Evolutionary conservation across 768 basidiomycete genomes (phyloP), one percentile per base, ranked within the genome.

Genomic region (Trametes cubensis): DNA sequence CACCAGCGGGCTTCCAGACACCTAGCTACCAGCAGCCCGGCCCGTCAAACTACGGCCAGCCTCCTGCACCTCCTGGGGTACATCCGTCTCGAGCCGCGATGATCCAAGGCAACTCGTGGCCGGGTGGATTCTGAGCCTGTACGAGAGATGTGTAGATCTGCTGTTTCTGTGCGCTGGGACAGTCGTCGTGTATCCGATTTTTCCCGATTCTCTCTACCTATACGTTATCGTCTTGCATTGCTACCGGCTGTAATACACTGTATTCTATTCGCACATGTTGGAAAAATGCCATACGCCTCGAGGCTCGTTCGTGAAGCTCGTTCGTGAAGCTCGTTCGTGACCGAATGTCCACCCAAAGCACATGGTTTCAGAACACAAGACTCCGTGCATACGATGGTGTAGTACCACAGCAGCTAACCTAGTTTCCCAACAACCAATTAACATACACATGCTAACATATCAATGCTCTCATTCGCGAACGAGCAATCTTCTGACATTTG

Each of bases 51-150:
- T 79, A 79, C 56, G 71, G 74, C 20, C 81, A 76, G 57, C 73
- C 79, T 23, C 74, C 81, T 30, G 58, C 66, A 76, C 55, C 88
- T 21, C 77, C 83, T 6, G 85, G 85, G 15, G 84, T 90, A 77
- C 86, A 90, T 68, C 84, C 87, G 46, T 81, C 81, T 55, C 85
- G 88, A 44, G 83, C 88, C 28, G 83, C 87, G 17, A 80, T 87
- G 80, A 80, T 90, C 54, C 86, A 88, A 41, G 61, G 74, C 10
- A 71, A 74, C 8, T 73, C 75, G 56, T 80, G 74, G 71, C 69
- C 45, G 56, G 59, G 61, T 56, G 21, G 50, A 17, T 65, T 47
- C 42, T 57, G 49, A 60, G 54, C 34, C 47, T 58, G 56, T 59
- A 39, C 45, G 30, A 17, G 34, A 34, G 34, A 42, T 51, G 38